Percentiles rank a stretch among this genome's conserved stretches.
Conservation (phyloP, 2,329 filamentous ascomycete genomes). For the Diplodia mutila region DNA sequence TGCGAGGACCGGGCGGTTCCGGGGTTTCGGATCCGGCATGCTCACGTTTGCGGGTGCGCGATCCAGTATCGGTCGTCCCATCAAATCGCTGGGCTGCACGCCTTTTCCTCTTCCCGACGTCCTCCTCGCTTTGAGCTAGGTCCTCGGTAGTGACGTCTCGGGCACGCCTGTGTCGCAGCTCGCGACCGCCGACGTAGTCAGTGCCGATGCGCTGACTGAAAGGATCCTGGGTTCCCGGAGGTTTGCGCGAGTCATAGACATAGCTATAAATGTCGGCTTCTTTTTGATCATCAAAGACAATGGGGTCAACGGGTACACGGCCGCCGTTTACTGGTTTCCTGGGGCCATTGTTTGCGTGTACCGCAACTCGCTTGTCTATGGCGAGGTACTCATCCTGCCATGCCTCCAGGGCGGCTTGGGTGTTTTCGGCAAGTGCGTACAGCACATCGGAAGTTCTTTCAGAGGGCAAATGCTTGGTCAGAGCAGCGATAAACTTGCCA, state of each 20-base stretch:
- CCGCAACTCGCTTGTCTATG: conserved; percentile 51
- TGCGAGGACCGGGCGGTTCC: conserved; percentile 38
- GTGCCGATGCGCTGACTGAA: conserved; percentile 56
- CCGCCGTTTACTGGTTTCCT: conserved; percentile 57
- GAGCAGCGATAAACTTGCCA: conserved; percentile 46
- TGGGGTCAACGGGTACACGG: conserved; percentile 49
- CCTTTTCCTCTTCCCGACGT: conserved; percentile 41
- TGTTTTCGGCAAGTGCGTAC: conserved; percentile 59
- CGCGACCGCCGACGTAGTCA: conserved; percentile 50
- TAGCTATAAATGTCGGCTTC: conserved; percentile 66
- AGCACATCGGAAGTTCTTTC: conserved; percentile 57
- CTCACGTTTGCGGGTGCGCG: conserved; percentile 23
- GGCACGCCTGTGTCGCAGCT: conserved; percentile 50
- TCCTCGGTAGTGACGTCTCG: conserved; percentile 35
- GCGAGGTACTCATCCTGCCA: conserved; percentile 64
- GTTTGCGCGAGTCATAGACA: conserved; percentile 57
- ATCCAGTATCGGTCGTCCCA: conserved; percentile 32
- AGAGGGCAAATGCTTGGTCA: conserved; percentile 48
- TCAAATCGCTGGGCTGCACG: conserved; percentile 42
- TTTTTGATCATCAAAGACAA: conserved; percentile 63
- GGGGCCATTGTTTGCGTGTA: conserved; percentile 40
- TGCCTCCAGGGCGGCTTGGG: conserved; percentile 54
- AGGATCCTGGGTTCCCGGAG: conserved; percentile 58
- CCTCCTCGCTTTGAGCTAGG: conserved; percentile 42
- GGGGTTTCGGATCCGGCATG: conserved; percentile 39